Evolutionary conservation across 2,329 filamentous ascomycete genomes (phyloP).

Genomic region (Dothistroma pini): DNA sequence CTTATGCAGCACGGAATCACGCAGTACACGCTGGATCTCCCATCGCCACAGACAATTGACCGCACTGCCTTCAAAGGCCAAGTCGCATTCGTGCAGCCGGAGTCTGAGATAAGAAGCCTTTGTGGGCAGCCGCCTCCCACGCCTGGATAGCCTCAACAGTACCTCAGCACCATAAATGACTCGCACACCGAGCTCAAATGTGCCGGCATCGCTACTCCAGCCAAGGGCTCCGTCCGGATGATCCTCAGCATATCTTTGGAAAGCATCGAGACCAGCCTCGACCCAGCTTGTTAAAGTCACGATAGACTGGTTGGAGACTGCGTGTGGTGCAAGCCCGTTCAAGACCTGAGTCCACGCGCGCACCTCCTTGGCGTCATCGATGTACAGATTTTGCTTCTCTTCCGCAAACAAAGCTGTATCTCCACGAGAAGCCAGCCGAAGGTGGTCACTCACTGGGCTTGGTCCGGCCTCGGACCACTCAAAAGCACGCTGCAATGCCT

Average conservation of each 20-base stretch:
- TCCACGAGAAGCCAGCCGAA: conserved; percentile 32
- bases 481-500: conserved; percentile 25
- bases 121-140: conserved; percentile 18
- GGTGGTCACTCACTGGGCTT: conserved; percentile 11
- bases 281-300: conserved; percentile 46
- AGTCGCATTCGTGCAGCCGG: conserved; percentile 29
- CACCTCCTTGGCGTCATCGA: conserved; percentile 75
- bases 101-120: conserved; percentile 27
- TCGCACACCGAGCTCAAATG: conserved; percentile 58
- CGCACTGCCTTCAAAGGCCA: conserved; percentile 22
- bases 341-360: conserved; percentile 62
- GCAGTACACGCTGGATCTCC: conserved; percentile 36
- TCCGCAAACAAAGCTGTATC: conserved; percentile 74
- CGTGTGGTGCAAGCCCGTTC: conserved; percentile 25
- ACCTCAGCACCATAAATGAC: conserved; percentile 43
- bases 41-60: conserved; percentile 39
- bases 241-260: conserved; percentile 37
- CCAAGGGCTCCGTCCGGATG: conserved; percentile 64
- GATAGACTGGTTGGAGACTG: conserved; percentile 26
- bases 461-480: neutral
- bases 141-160: conserved; percentile 31
- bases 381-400: conserved; percentile 92
- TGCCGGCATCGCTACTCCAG: conserved; percentile 61
- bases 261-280: conserved; percentile 44
- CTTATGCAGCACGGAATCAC: conserved; percentile 18